Conservation (phyloP, 805 yeast species). For the Wickerhamiella sergipiensis region DNA sequence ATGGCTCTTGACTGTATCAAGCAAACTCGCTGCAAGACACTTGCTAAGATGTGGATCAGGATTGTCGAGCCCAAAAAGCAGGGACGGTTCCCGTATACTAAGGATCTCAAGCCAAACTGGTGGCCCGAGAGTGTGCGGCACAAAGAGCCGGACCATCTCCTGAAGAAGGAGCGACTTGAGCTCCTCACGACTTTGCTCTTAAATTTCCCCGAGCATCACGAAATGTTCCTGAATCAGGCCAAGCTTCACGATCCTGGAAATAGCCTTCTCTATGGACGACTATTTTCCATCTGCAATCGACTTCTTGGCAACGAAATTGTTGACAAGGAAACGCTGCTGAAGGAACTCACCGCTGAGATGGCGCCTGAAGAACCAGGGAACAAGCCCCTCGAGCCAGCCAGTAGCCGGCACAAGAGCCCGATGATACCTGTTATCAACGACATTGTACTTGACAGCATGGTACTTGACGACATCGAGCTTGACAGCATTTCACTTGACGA, state of each 20-base stretch:
- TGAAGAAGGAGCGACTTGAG: conserved; percentile 40
- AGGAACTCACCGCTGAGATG: too few relatives aligned
- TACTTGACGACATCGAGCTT: too few relatives aligned
- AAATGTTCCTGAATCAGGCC: background rate
- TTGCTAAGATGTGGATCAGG: conserved; percentile 59
- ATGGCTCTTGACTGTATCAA: background rate
- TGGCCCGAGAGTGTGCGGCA: conserved; percentile 54
- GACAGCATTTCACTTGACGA: too few relatives aligned
- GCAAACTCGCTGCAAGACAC: background rate
- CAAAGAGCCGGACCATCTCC: conserved; percentile 61
- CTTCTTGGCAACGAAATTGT: too few relatives aligned
- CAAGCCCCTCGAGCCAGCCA: too few relatives aligned
- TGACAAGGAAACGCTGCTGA: too few relatives aligned
- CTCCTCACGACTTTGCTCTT: conserved; percentile 24
- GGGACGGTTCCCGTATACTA: conserved; percentile 46
- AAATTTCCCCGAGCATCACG: background rate
- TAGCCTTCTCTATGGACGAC: background rate
- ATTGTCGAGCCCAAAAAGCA: conserved; percentile 55
- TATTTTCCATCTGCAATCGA: background rate
- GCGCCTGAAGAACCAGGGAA: too few relatives aligned
- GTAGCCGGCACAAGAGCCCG: too few relatives aligned
- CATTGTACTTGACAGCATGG: too few relatives aligned
- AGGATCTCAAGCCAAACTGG: conserved; percentile 46
- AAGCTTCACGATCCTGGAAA: background rate
- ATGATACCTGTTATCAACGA: too few relatives aligned